These are phyloP conservation scores for Fusarium domesticum DNA, from an alignment of 2,329 filamentous ascomycete genomes.

Conservation along the genomic window DNA sequence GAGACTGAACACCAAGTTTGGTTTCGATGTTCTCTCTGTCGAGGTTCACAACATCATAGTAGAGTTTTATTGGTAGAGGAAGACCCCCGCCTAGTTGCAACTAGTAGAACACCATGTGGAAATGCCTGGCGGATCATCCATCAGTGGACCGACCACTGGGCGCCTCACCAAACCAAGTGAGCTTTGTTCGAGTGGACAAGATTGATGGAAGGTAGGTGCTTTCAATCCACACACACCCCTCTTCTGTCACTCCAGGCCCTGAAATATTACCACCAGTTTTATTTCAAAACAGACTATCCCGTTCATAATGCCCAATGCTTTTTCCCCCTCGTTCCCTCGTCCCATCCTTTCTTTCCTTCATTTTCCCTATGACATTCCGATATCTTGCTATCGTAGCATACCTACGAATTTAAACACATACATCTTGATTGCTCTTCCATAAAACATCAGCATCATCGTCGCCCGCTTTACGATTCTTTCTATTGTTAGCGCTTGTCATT, in stretches of 20 bases:
- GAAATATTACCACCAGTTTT: constrained; percentile 29
- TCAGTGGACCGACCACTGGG: not conserved
- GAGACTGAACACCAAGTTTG: too few species aligned
- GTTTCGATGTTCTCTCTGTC: too few species aligned
- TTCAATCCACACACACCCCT: constrained; percentile 11
- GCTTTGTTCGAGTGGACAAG: not conserved
- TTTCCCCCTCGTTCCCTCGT: constrained; percentile 29
- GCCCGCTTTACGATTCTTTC: not conserved
- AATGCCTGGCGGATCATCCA: too few species aligned
- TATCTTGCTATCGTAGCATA: constrained; percentile 19
- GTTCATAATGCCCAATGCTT: constrained; percentile 24
- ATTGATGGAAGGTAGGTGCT: not conserved
- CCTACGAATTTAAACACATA: constrained; percentile 15
- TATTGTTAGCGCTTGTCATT: constrained; percentile 15
- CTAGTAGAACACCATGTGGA: too few species aligned
- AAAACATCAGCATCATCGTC: constrained; percentile 5
- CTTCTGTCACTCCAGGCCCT: constrained; percentile 20
- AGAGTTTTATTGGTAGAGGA: too few species aligned
- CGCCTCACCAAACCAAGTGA: not conserved
- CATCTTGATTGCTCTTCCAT: constrained; percentile 8
- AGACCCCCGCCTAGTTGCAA: too few species aligned
- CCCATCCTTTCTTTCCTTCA: constrained; percentile 25
- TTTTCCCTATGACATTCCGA: constrained; percentile 24
- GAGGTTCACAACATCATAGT: too few species aligned
- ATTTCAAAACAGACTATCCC: constrained; percentile 33